Conservation (phyloP, 2,329 filamentous ascomycete genomes). For the Nemania sp. region DNA sequence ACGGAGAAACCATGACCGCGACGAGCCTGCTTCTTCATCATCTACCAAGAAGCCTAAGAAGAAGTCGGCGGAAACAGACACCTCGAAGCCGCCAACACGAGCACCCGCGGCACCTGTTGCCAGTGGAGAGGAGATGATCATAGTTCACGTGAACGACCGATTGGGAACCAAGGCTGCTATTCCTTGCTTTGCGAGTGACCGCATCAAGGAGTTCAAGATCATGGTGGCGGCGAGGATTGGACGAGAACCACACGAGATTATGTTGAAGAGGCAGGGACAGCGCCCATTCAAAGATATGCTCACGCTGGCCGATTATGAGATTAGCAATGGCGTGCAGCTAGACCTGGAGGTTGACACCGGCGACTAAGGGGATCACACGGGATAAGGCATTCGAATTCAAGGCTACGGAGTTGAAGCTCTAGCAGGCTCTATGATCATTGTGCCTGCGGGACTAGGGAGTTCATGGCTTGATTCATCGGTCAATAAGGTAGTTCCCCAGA, state of each 20-base stretch:
- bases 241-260: conserved; percentile 88
- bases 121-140: conserved; percentile 83
- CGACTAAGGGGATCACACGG: conserved; percentile 57
- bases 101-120: conserved; percentile 45
- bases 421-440: neutral
- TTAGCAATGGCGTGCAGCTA: conserved; percentile 85
- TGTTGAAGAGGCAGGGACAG: conserved; percentile 92
- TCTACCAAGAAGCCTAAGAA: conserved; percentile 48
- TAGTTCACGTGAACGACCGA: conserved; percentile 94
- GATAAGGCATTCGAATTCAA: neutral
- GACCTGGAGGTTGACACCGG: conserved; percentile 72
- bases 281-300: conserved; percentile 93
- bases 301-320: conserved; percentile 90
- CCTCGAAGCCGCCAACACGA: conserved; percentile 52
- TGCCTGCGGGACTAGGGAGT: neutral
- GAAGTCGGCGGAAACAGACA: conserved; percentile 47
- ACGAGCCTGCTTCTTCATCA: conserved; percentile 50
- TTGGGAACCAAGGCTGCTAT: conserved; percentile 95
- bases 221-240: conserved; percentile 92
- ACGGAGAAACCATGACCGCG: conserved; percentile 54
- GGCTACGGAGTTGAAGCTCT: neutral
- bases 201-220: conserved; percentile 87
- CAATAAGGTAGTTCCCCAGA: conserved; percentile 37
- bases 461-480: neutral
- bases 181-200: conserved; percentile 87